Evolutionary conservation across 768 basidiomycete genomes (phyloP), one percentile per base, ranked within the genome.

Genomic region (Trametes cubensis): DNA sequence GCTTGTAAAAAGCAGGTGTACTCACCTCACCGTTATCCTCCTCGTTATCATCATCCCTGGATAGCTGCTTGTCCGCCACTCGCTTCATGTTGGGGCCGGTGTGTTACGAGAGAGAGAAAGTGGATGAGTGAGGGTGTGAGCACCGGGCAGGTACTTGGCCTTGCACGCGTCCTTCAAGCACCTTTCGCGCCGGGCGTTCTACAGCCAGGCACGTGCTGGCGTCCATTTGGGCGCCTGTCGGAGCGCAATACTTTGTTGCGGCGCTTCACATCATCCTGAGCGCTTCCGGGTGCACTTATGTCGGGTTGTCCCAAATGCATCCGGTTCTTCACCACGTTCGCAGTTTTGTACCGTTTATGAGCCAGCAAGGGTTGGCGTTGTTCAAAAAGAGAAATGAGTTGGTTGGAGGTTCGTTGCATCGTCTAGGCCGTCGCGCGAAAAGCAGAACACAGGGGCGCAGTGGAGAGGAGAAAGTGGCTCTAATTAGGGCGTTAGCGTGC

Each of bases 31-130:
- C 69, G 13, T 73, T 73, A 5, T 78, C 77, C 18, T 73, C 75
- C 18, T 76, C 77, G 48, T 79, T 78, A 25, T 77, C 79, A 26
- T 75, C 78, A 61, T 86, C 87, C 67, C 85, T 90, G 13, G 80
- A 78, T 38, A 93, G 70, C 67, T 93, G 88, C 62, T 75, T 83
- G 54, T 92, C 90, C 71, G 90, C 90, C 58, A 80, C 82, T 72
- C 90, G 83, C 75, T 92, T 92, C 88, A 91, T 87, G 67, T 50
- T 58, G 60, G 58, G 28, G 18, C 41, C 42, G 30, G 49, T 23
- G 39, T n/a, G n/a, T 3, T 11, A 18, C 30, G 41, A 38, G 48
- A 40, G 25, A 7, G 52, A 23, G 14, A 21, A 48, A 25, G 52
- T 34, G 45, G 13, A 17, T 52, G 41, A 20, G 10, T 39, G 41